Evolutionary conservation across 257 asterid genomes (phyloP).

Genomic region (Solanum okadae): DNA sequence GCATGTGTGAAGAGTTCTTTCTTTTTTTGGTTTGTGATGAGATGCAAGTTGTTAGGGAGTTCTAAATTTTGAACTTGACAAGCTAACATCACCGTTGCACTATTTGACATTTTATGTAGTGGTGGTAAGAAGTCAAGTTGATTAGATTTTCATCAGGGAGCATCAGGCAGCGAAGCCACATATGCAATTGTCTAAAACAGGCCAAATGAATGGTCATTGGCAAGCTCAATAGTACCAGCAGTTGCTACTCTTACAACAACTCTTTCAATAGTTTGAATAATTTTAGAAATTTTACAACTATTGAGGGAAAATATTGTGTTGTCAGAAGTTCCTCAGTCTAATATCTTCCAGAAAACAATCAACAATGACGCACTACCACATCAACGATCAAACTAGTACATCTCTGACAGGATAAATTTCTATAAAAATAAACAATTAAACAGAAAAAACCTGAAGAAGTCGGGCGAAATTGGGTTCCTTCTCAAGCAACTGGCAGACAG

Average conservation of each 20-base stretch:
- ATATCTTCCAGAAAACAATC: neutral
- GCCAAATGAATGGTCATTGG: neutral
- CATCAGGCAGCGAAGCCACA: neutral
- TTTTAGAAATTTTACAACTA: neutral
- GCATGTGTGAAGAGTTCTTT: neutral
- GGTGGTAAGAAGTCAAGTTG: neutral
- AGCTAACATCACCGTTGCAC: neutral
- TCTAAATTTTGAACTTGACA: neutral
- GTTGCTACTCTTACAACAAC: neutral
- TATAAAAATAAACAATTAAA: neutral
- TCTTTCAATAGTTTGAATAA: neutral
- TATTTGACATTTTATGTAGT: neutral
- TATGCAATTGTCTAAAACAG: neutral
- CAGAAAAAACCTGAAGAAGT: slow-evolving; percentile 50
- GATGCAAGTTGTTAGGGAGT: neutral
- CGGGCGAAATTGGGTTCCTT: slow-evolving; percentile 64
- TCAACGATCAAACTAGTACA: neutral
- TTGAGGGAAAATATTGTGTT: neutral
- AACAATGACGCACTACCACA: neutral
- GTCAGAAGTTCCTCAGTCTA: neutral
- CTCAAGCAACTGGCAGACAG: slow-evolving; percentile 67
- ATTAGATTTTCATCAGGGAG: neutral
- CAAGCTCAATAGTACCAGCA: neutral
- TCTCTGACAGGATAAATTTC: neutral
- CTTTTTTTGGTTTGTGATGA: neutral